Evolutionary conservation across 768 basidiomycete genomes (phyloP), one percentile per base, ranked within the genome.

Genomic region (Cantharellus anzutake): DNA sequence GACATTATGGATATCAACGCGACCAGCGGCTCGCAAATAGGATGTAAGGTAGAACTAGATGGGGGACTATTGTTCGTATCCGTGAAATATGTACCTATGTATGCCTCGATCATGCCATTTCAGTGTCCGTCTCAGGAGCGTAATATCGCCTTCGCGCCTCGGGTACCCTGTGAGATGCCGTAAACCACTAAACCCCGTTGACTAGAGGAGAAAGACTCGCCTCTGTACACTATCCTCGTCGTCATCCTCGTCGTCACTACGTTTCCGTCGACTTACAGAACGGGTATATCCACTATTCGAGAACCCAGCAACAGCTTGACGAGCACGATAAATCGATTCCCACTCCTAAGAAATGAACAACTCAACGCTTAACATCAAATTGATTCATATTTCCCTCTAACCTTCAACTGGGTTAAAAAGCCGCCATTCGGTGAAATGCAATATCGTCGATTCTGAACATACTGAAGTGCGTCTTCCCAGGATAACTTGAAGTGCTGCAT

Each of bases 381-480:
- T 39, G 51, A 11, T 41, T 56, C 7, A 37, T 37, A 41, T 48
- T 11, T 48, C 11, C 11, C 29, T 48, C 73, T 37, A 60, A 84
- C 87, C 78, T 94, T 93, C 68, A 94, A 84, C 69, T 94, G 91
- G 5, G 86, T 87, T 65, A 93, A 69, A 71, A 96, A 96, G 2
- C 89, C 91, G 11, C 84, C 82, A 65, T 94, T 91, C 5, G 90
- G 92, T 0, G 87, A 88, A 63, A 93, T 92, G 70, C 91, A 96
- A 66, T 94, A 96, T 51, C 91, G 78, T 53, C 90, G 77, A 64
- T 91, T 91, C 69, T 92, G 89, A 2, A 92, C 89, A 66, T 86
- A 71, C 66, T 89, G 87, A 55, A 92, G 74, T 0, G 88, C 89
- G 59, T 92, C 87, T 72, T 91, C 88, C 84, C 85, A 91, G 42